Evolutionary conservation across 2,329 filamentous ascomycete species (phyloP).

Genomic region (Colletotrichum sp.): DNA sequence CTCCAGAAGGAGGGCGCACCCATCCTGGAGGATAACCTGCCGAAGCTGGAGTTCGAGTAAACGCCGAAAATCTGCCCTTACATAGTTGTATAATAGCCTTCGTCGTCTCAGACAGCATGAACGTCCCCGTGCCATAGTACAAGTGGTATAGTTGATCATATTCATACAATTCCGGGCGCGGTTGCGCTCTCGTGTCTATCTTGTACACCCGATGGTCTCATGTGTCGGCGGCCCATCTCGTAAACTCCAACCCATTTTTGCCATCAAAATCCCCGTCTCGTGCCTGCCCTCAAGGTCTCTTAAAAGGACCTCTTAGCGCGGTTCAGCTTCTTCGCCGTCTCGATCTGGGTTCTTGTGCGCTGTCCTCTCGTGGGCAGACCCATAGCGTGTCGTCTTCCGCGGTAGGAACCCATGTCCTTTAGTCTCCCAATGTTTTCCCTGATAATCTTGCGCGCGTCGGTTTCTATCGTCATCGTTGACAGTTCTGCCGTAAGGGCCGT

Average conservation of each 20-base stretch:
- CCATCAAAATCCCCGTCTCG: neutral
- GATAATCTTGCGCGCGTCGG: conserved; percentile 78
- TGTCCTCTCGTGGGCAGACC: conserved; percentile 90
- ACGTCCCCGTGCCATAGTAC: neutral
- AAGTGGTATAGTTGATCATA: conserved; percentile 19
- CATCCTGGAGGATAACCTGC: conserved; percentile 59
- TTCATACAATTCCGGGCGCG: conserved; percentile 16
- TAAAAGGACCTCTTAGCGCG: conserved; percentile 53
- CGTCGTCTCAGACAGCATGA: neutral
- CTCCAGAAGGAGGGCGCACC: conserved; percentile 65
- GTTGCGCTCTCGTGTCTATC: conserved; percentile 17
- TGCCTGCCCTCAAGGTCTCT: neutral
- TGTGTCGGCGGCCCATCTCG: neutral
- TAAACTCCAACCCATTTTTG: neutral
- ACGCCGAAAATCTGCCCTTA: neutral
- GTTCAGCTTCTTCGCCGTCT: conserved; percentile 68
- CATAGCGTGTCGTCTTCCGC: conserved; percentile 92
- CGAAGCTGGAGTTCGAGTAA: neutral
- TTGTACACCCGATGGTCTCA: conserved; percentile 27
- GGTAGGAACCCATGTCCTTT: conserved; percentile 89
- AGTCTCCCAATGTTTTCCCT: conserved; percentile 85
- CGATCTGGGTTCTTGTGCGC: conserved; percentile 77
- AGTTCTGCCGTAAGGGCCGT: conserved; percentile 85
- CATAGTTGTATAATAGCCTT: neutral
- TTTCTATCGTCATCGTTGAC: conserved; percentile 92